Base-by-base conservation (phyloP, 2,329 filamentous ascomycete species). In the Venturia oleaginea region DNA sequence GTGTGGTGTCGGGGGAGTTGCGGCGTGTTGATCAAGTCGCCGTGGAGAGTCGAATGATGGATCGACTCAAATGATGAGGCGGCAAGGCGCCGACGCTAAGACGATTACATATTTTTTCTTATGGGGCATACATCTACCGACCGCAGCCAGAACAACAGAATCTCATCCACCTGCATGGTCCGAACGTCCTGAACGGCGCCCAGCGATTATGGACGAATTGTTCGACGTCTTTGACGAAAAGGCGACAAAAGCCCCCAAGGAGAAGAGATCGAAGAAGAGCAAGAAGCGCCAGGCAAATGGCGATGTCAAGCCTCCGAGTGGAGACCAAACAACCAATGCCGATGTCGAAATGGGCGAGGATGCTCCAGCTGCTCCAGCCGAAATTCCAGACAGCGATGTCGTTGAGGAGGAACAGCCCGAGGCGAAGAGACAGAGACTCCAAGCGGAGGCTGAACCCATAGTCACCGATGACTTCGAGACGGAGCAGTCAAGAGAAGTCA, bases 381-480 rank as follows among this genome's bases (percentile, higher is more conserved):
- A 57, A 24, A 24, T 32, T 27, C 68, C 70, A 64, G 68, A 67
- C 22, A 72, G 74, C 42, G 65, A 75, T 38, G 76, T 76, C 57
- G 67, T 70, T 24, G 72, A 73, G 8, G 61, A 64, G 34, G 62
- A 65, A 30, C 43, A 79, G 4, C 80, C 81, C 64, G 79, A 85
- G 59, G 76, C 73, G 66, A 91, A 91, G 76, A 85, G 88, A 69
- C 81, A 85, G 72, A 84, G 65, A 48, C 80, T 78, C 69, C 82
- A 86, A 67, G 78, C 81, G 63, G 89, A 88, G 70, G 84, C 85
- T 11, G 88, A 88, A 67, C 91, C 93, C 5, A 87, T 97, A 59
- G 84, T 97, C 70, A 92, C 93, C 24, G 94, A 99, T 78, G 86
- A 88, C 15, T 99, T 99, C 75, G 87, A 97, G 79, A 97, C 94